Base-by-base conservation (phyloP, 2,329 filamentous ascomycete species). In the Colletotrichum euphorbiae region DNA sequence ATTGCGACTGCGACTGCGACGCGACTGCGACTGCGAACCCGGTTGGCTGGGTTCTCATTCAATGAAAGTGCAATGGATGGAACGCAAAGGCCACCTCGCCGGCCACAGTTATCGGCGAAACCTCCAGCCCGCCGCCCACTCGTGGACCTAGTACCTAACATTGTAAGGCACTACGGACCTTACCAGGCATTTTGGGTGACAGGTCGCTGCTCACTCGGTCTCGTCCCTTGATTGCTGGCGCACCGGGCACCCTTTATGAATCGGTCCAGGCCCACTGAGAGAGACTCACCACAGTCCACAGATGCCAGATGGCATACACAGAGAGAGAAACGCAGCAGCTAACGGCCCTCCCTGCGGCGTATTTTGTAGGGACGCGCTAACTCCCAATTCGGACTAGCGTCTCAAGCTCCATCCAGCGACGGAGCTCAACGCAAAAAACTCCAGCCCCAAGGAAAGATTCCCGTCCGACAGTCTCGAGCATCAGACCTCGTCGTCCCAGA, bases 361-460 rank as follows among this genome's bases (percentile, higher is more conserved):
- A 67, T 69, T 72, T 71, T 72, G 70, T 71, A 71, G 71, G 66
- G 70, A 58, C 31, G 38, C 64, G 38, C 70, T 70, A 72, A 28
- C 4, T 0, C 71, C 76, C 69, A 75, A 77, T 75, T 57, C 61
- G 77, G 77, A 69, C 70, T 79, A 77, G 74, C 70, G 73, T 71
- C 62, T 62, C 71, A 71, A 75, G 75, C 75, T 76, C 72, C 73
- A 76, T 75, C 74, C 72, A 73, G 73, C 74, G 72, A 76, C 75
- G 75, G 76, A 79, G 78, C 79, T 80, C 79, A 80, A 80, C 79
- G 75, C 75, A 79, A 80, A 80, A 80, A 80, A 79, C 76, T 74
- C 74, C 74, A 78, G 76, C 78, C 78, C 78, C 77, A 79, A 79
- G 74, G 74, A 77, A 69, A 69, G 67, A 77, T 78, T 77, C 71